Evolutionary conservation across 495 filamentous ascomycete genomes (phyloP).

Genomic region (Tuber indicum): DNA sequence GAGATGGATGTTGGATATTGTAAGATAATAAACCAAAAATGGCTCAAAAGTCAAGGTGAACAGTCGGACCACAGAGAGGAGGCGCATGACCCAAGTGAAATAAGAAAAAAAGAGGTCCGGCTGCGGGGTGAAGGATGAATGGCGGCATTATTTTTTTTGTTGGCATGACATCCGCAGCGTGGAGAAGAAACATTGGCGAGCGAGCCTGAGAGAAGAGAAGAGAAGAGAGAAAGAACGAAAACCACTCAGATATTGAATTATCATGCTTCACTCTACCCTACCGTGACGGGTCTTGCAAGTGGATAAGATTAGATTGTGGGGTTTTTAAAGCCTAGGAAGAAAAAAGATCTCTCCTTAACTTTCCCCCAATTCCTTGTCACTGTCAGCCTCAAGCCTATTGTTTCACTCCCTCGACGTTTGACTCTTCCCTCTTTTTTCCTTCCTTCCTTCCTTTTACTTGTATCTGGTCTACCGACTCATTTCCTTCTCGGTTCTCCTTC

Average conservation of each 20-base stretch:
- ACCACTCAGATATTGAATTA: neutral
- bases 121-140: constrained; percentile 1
- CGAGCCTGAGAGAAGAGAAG: neutral
- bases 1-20: neutral
- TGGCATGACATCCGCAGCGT: constrained; percentile 1
- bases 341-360: neutral
- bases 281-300: neutral
- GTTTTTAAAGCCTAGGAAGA: neutral
- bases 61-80: neutral
- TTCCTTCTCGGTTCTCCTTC: neutral
- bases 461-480: neutral
- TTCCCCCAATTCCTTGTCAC: neutral
- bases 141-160: neutral
- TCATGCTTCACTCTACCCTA: neutral
- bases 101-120: neutral
- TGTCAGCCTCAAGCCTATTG: neutral
- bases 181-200: constrained; percentile 5
- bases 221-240: neutral
- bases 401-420: neutral
- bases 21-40: constrained; percentile 1
- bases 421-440: neutral
- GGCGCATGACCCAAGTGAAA: constrained; percentile 5
- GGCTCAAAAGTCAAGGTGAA: neutral
- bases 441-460: constrained; percentile 1
- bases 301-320: neutral